phyloP scores from a whole-genome alignment of 2,329 filamentous ascomycete species.

The Chrysoporthe austroafricana region DNA sequence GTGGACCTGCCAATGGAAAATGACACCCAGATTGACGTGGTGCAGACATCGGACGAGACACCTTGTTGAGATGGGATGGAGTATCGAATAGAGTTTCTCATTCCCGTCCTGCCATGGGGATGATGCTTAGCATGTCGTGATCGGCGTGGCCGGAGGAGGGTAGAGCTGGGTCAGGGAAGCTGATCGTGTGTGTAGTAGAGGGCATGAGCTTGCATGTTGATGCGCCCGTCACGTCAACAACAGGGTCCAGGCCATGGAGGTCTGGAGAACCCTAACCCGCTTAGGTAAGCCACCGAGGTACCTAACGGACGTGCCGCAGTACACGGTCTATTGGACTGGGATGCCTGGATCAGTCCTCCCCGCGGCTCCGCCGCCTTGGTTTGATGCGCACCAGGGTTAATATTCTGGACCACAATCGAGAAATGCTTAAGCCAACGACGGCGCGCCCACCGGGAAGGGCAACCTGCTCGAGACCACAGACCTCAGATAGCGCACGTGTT shows the following conservation, averaged over 20 bases:
- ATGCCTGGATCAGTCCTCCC: not conserved
- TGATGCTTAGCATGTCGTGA: not conserved
- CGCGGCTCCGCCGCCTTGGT: not conserved
- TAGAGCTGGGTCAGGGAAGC: not conserved
- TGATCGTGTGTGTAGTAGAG: not conserved
- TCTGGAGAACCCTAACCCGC: not conserved
- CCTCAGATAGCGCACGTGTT: not conserved
- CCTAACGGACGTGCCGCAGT: not conserved
- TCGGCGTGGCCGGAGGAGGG: not conserved
- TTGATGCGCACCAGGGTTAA: slow-evolving; percentile 1
- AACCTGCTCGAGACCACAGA: not conserved
- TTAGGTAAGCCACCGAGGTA: not conserved
- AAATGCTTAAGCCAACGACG: not conserved
- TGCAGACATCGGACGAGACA: not conserved
- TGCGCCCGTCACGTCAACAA: not conserved
- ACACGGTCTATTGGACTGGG: not conserved
- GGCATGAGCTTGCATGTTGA: not conserved
- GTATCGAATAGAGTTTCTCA: not conserved
- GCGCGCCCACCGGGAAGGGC: too few relatives aligned
- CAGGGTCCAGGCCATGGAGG: not conserved
- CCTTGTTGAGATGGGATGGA: slow-evolving; percentile 2
- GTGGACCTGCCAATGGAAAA: not conserved
- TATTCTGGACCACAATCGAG: not conserved
- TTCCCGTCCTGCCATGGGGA: not conserved
- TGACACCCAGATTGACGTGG: not conserved